These are phyloP conservation scores for Globisporangium alternatum DNA, from an alignment of 352 stramenopile species.

Conservation along the genomic window DNA sequence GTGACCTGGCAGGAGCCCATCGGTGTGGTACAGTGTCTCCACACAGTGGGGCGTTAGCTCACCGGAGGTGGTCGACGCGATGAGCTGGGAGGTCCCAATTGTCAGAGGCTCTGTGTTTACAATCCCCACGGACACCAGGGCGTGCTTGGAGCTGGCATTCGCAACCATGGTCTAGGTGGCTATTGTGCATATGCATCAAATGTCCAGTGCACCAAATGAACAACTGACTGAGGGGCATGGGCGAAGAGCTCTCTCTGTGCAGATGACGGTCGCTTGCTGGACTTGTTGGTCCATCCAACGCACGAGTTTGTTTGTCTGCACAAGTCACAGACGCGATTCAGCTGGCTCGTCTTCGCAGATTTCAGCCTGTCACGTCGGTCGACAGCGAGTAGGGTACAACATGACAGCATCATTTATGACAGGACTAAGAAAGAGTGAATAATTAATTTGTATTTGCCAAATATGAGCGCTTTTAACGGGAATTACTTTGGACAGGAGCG, in stretches of 20 bases:
- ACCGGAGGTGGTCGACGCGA: neutral
- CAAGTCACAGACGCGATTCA: neutral
- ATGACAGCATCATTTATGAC: neutral
- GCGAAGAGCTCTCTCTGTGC: neutral
- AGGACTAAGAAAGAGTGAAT: too few species aligned
- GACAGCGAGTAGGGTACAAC: slow-evolving; percentile 2
- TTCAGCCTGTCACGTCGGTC: slow-evolving; percentile 6
- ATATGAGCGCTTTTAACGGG: neutral
- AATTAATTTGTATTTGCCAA: too few species aligned
- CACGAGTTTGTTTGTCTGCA: neutral
- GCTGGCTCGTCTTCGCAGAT: slow-evolving; percentile 1
- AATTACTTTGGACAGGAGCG: neutral
- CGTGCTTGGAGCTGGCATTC: too few species aligned
- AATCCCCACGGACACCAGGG: neutral
- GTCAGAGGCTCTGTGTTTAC: neutral
- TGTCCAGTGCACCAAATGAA: neutral
- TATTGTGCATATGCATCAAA: neutral
- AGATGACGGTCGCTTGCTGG: neutral
- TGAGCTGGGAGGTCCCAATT: neutral
- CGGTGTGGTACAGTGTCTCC: neutral
- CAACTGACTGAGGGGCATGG: neutral
- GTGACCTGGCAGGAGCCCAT: too few species aligned
- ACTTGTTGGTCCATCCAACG: slow-evolving; percentile 4
- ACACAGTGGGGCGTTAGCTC: neutral
- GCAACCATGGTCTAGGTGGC: too few species aligned